Percentiles rank a stretch among this genome's conserved stretches.
Evolutionary conservation across 2,329 filamentous ascomycete species (phyloP).

Genomic region (Pezicula rhizophila): DNA sequence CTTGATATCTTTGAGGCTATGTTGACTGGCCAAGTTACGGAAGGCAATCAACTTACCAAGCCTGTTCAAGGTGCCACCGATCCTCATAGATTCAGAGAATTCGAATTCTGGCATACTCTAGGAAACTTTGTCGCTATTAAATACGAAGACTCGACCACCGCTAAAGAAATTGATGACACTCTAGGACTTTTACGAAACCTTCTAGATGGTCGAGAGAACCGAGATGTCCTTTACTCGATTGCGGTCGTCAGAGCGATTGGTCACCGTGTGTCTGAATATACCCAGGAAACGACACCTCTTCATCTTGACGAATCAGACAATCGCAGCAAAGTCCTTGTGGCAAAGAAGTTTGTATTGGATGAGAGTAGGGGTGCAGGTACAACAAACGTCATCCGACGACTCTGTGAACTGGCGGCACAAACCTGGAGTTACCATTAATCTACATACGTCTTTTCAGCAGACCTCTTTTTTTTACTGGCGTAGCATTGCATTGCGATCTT

Average conservation of each 20-base stretch:
- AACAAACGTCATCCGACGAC: conserved; percentile 65
- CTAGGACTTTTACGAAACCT: conserved; percentile 61
- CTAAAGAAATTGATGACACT: conserved; percentile 57
- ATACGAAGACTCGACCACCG: conserved; percentile 51
- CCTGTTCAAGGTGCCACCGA: conserved; percentile 43
- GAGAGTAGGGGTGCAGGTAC: conserved; percentile 64
- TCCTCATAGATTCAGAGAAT: conserved; percentile 52
- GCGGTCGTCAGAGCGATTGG: conserved; percentile 73
- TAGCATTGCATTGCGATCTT: conserved; percentile 1
- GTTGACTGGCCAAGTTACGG: conserved; percentile 64
- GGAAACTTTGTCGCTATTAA: conserved; percentile 64
- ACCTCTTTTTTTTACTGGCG: background rate
- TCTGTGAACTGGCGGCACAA: conserved; percentile 60
- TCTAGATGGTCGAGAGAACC: conserved; percentile 75
- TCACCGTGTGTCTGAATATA: conserved; percentile 54
- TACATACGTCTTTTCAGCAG: conserved; percentile 8
- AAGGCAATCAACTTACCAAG: conserved; percentile 49
- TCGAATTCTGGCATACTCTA: conserved; percentile 78
- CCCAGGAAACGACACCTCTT: conserved; percentile 48
- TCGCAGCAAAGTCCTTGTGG: conserved; percentile 60
- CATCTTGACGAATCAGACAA: conserved; percentile 62
- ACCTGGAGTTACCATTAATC: conserved; percentile 18
- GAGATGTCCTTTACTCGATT: conserved; percentile 86
- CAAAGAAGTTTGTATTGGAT: conserved; percentile 62
- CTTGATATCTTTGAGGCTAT: conserved; percentile 72